Percentiles rank a stretch among this genome's conserved stretches.
Evolutionary conservation across 2,329 filamentous ascomycete genomes (phyloP).

Genomic region (Aspergillus bombycis): DNA sequence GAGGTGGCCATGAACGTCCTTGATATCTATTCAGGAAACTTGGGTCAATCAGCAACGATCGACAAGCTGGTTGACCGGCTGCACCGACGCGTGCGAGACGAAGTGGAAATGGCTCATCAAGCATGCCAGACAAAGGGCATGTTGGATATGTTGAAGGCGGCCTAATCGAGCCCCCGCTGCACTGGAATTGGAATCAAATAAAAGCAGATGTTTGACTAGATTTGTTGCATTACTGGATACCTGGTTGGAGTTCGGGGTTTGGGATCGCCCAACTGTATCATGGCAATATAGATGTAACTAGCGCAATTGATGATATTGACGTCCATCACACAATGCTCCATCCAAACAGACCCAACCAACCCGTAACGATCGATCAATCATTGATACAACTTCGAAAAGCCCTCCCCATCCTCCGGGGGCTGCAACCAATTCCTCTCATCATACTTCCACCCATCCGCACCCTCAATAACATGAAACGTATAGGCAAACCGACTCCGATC

Average conservation of each 20-base stretch:
- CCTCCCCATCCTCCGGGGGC: slow-evolving; percentile 74
- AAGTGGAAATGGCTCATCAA: slow-evolving; percentile 81
- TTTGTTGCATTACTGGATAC: slow-evolving; percentile 22
- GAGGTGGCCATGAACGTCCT: slow-evolving; percentile 81
- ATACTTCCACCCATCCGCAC: slow-evolving; percentile 67
- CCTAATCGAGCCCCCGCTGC: neutral
- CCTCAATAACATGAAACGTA: slow-evolving; percentile 96
- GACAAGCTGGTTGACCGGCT: slow-evolving; percentile 70
- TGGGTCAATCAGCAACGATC: slow-evolving; percentile 73
- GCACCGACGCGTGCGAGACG: slow-evolving; percentile 70
- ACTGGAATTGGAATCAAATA: neutral
- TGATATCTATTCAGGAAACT: slow-evolving; percentile 82
- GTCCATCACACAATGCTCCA: neutral
- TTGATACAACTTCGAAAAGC: slow-evolving; percentile 69
- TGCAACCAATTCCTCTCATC: slow-evolving; percentile 93
- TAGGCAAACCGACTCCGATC: slow-evolving; percentile 89
- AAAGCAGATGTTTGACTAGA: slow-evolving; percentile 11
- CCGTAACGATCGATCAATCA: neutral
- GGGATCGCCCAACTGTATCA: slow-evolving; percentile 8
- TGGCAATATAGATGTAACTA: slow-evolving; percentile 5
- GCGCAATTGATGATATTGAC: slow-evolving; percentile 13
- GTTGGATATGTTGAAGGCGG: slow-evolving; percentile 70
- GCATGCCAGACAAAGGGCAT: slow-evolving; percentile 84
- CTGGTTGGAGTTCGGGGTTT: slow-evolving; percentile 24
- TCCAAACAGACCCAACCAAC: neutral